Base-by-base conservation (phyloP, 345 rosid species). In the Brassica rapa region DNA sequence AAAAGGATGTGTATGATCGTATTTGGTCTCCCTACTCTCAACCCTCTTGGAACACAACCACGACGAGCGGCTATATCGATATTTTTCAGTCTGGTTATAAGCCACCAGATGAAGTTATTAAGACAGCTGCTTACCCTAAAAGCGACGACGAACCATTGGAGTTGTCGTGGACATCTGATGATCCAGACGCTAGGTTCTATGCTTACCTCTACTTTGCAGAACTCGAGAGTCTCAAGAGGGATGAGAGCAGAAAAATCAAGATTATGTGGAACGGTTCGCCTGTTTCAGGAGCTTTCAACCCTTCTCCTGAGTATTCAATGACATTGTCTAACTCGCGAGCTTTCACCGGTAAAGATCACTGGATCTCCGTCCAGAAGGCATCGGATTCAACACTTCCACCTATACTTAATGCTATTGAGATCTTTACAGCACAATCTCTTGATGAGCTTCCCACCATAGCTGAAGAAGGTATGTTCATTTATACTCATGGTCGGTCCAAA, bases 1-100 rank as follows among this genome's bases (percentile, higher is more conserved):
- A 41, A 19, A 82, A 79, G 0, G 90, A 87, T 79, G 59, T 70
- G 12, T 87, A 81, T 25, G 90, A 87, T 77, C 86, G 87, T 5
- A 63, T 87, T 4, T 87, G 90, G 90, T 46, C 83, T 63, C 86
- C 83, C 0, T 81, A 64, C 67, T 6, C 81, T 60, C 55, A 62
- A 43, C 23, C 62, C 23, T 57, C 83, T 60, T 86, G 88, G 87
- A 66, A 77, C 10, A 64, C 68, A 1, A 68, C 83, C 8, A 75
- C 1, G 14, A 82, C 89, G 3, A 41, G 80, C 6, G 64, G 83
- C 21, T 32, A 68, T 25, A 41, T 84, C 3, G 81, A 86, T 67
- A 78, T 81, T 4, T 68, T 74, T 60, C 84, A 62, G 67, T 37
- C 49, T 11, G 84, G 85, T 55, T 87, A 81, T 8, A 66, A 62